Evolutionary conservation across 2,329 filamentous ascomycete genomes (phyloP).

Genomic region (Xylariaceae sp.): DNA sequence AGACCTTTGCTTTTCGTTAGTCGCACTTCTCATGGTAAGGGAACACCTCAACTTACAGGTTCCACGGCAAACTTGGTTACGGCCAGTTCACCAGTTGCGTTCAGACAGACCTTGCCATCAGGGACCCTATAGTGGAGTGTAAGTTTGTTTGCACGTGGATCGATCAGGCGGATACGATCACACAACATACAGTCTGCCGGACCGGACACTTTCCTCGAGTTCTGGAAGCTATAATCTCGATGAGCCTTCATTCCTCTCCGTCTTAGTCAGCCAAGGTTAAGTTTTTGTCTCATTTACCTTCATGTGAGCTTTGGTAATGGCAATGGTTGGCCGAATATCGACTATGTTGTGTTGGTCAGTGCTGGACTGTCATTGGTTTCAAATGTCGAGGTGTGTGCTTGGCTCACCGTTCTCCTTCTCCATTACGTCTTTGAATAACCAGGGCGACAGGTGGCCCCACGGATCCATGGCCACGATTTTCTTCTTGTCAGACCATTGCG

Average conservation of each 20-base stretch:
- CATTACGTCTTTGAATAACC: conserved; percentile 75
- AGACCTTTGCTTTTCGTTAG: conserved; percentile 43
- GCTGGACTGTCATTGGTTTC: too few relatives aligned
- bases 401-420: conserved; percentile 62
- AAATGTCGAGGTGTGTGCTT: background rate
- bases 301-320: conserved; percentile 90
- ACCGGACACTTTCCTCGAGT: conserved; percentile 78
- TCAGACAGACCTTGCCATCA: conserved; percentile 88
- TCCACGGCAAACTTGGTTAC: conserved; percentile 98
- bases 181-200: conserved; percentile 64
- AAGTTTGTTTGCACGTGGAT: conserved; percentile 8
- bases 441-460: conserved; percentile 79
- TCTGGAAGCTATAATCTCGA: conserved; percentile 61
- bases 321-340: conserved; percentile 85
- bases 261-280: conserved; percentile 11
- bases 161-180: too few relatives aligned
- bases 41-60: conserved; percentile 55
- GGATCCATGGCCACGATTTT: conserved; percentile 99
- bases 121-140: conserved; percentile 41
- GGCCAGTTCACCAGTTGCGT: conserved; percentile 76
- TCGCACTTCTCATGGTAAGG: background rate
- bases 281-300: conserved; percentile 43
- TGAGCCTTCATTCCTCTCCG: too few relatives aligned
- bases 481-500: conserved; percentile 80
- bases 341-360: conserved; percentile 48